Percentiles rank a stretch among this genome's conserved stretches.
These are phyloP conservation scores for Tremella fuciformis DNA, from an alignment of 768 basidiomycete genomes.

Conservation along the genomic window DNA sequence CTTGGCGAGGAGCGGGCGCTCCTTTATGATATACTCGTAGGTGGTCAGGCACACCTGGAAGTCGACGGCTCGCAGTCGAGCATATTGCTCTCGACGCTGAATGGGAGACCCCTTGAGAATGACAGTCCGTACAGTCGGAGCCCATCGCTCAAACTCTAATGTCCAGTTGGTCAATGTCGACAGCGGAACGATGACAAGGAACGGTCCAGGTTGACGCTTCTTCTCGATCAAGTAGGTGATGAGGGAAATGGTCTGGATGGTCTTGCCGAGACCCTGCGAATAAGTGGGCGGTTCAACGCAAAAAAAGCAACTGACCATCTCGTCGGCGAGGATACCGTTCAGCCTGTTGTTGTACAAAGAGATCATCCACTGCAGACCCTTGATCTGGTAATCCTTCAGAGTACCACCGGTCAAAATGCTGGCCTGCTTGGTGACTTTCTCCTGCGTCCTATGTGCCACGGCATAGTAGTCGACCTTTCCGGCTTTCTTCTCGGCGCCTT, in stretches of 20 bases:
- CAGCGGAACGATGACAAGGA: slow-evolving; percentile 90
- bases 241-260: slow-evolving; percentile 57
- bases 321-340: slow-evolving; percentile 88
- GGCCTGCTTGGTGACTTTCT: slow-evolving; percentile 64
- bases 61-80: slow-evolving; percentile 66
- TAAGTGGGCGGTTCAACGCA: slow-evolving; percentile 1
- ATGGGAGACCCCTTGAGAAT: slow-evolving; percentile 90
- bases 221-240: slow-evolving; percentile 87
- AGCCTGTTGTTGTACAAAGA: slow-evolving; percentile 93
- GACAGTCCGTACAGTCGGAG: slow-evolving; percentile 71
- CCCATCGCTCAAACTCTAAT: slow-evolving; percentile 96
- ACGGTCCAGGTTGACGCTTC: slow-evolving; percentile 88
- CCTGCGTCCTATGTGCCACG: slow-evolving; percentile 86
- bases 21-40: slow-evolving; percentile 97
- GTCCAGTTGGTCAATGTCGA: slow-evolving; percentile 98
- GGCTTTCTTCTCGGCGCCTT: slow-evolving; percentile 58
- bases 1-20: slow-evolving; percentile 82
- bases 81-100: slow-evolving; percentile 73
- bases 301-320: slow-evolving; percentile 48
- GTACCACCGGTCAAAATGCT: slow-evolving; percentile 75
- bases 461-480: slow-evolving; percentile 92
- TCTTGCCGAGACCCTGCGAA: slow-evolving; percentile 51
- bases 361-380: slow-evolving; percentile 98
- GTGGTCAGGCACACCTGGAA: slow-evolving; percentile 93
- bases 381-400: slow-evolving; percentile 90